A percentile compares a stretch with the other conserved stretches of the same genome.
phyloP scores from a whole-genome alignment of 441 rosid species.

The Brassica balearica region DNA sequence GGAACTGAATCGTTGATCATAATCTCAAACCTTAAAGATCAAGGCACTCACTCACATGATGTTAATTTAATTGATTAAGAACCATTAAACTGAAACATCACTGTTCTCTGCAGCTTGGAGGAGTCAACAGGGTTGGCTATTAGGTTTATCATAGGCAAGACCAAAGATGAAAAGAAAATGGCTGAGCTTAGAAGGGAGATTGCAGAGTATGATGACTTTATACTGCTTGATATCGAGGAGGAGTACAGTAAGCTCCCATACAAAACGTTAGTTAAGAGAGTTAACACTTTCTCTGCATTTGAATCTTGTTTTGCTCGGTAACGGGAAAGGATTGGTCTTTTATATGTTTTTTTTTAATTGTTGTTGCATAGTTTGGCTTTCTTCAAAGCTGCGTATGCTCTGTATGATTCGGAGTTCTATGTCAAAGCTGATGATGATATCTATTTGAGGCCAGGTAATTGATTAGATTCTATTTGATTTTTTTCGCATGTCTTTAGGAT shows the following conservation, averaged over 20 bases:
- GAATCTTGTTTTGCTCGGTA: slow-evolving; percentile 7
- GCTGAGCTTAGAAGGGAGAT: slow-evolving; percentile 71
- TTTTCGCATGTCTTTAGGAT: background rate
- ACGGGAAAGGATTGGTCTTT: background rate
- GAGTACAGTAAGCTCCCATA: slow-evolving; percentile 97
- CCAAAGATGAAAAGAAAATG: slow-evolving; percentile 65
- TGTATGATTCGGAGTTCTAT: slow-evolving; percentile 85
- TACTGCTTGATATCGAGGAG: slow-evolving; percentile 87
- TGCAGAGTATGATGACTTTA: slow-evolving; percentile 80
- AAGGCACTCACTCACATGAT: background rate
- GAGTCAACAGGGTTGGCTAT: slow-evolving; percentile 86
- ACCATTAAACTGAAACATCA: slow-evolving; percentile 3
- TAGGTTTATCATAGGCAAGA: slow-evolving; percentile 81
- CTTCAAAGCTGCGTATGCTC: slow-evolving; percentile 86
- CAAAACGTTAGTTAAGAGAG: slow-evolving; percentile 84
- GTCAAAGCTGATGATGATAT: slow-evolving; percentile 97
- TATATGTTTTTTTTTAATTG: background rate
- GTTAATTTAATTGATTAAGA: slow-evolving; percentile 8
- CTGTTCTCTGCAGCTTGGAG: slow-evolving; percentile 65
- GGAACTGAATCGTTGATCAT: slow-evolving; percentile 26
- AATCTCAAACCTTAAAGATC: slow-evolving; percentile 3
- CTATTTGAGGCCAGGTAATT: slow-evolving; percentile 85
- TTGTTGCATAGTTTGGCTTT: slow-evolving; percentile 69
- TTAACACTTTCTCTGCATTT: background rate
- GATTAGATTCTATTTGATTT: background rate